Base-by-base conservation (phyloP, 2,329 filamentous ascomycete species). In the Pleomassaria siparia region DNA sequence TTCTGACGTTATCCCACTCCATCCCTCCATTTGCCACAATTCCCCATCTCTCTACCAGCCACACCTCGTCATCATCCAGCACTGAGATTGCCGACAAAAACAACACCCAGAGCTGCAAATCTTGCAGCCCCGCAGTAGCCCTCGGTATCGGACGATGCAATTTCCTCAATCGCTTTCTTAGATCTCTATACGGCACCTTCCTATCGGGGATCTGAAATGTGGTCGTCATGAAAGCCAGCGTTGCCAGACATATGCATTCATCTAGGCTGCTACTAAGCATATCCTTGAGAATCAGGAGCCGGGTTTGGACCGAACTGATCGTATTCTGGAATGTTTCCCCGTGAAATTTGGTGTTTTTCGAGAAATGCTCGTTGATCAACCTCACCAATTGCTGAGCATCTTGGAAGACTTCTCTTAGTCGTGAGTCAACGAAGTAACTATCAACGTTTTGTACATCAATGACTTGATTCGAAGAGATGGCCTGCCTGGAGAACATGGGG, bases 281-380 rank as follows among this genome's bases (percentile, higher is more conserved):
- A 2, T 18, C 15, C 4, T 12, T 40, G n/a, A 59, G 46, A 18
- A 47, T 24, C n/a, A 54, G 32, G 5, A 59, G 42, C 2, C 54
- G 47, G 4, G 51, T 49, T 40, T 59, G 56, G 1, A 59, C 15
- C 7, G 47, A 54, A 10, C 28, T 49, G 25, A 59, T 42, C 11
- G 42, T 15, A 9, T 16, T 18, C 22, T 59, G 56, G 37, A 57
- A 57, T 8, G 15, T 24, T 4, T 33, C 35, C 8, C 37, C 30
- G 18, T 51, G 40, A 15, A 44, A 41, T 2, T 40, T 26, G 2
- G 41, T 32, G 21, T 49, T 43, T 21, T 35, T 46, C 10, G 25
- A 24, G 3, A 42, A 41, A 22, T 51, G 47, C 2, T 32, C 29
- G 16, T 55, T 57, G 28, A 57, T 54, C 1, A 7, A 39, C 1